A percentile compares a stretch with the other conserved stretches of the same genome.
phyloP scores from a whole-genome alignment of 108 stramenopile genomes.

The Aurantiochytrium sp. region DNA sequence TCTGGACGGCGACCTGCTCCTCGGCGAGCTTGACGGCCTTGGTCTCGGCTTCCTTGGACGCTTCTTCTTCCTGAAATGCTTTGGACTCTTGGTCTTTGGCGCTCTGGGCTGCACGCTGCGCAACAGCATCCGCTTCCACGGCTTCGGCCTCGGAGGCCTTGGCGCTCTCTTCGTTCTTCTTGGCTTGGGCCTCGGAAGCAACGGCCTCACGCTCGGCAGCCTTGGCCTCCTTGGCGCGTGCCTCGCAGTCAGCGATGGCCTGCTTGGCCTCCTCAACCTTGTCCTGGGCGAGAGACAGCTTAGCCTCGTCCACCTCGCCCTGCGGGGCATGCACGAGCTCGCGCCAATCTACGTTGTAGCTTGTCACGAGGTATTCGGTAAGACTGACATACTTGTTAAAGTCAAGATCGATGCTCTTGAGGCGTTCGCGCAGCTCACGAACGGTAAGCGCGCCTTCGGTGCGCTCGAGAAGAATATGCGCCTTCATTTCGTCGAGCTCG shows the following conservation, averaged over 20 bases:
- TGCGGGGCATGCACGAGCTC: conserved; percentile 7
- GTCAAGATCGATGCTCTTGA: conserved; percentile 12
- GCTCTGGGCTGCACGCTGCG: neutral
- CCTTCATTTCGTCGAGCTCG: conserved; percentile 5
- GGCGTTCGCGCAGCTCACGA: neutral
- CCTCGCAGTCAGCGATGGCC: neutral
- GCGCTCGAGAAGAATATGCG: neutral
- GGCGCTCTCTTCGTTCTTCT: neutral
- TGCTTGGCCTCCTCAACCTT: conserved; percentile 8
- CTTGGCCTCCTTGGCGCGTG: neutral
- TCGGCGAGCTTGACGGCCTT: neutral
- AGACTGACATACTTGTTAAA: neutral
- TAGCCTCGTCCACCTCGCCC: neutral
- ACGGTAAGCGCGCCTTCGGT: neutral
- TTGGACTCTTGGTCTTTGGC: neutral
- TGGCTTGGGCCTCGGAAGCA: neutral
- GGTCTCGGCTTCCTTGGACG: neutral
- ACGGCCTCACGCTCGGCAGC: neutral
- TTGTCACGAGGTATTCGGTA: neutral
- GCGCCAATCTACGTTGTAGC: neutral
- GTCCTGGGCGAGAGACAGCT: neutral
- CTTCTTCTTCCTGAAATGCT: neutral
- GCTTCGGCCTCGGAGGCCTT: neutral
- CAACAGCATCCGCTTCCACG: neutral
- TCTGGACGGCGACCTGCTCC: conserved; percentile 8